Evolutionary conservation across 2,329 filamentous ascomycete genomes (phyloP).

Genomic region (Pyricularia sp.): DNA sequence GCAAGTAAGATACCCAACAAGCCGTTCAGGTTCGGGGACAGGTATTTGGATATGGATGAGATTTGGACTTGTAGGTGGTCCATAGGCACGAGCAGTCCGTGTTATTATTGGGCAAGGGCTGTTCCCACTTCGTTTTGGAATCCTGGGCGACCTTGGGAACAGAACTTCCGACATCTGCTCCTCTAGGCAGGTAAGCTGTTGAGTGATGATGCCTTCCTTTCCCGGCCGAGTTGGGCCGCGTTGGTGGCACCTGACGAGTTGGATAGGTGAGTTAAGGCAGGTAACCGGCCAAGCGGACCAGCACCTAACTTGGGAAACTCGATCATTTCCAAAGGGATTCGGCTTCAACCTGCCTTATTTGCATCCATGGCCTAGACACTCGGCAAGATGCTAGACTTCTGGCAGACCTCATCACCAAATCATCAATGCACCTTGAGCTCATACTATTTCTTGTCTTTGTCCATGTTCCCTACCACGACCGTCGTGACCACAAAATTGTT

Average conservation of each 20-base stretch:
- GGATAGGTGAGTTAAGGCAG: background rate
- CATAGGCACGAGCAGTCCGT: background rate
- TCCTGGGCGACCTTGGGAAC: no score
- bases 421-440: background rate
- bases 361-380: background rate
- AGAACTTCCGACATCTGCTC: background rate
- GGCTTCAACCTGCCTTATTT: background rate
- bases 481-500: background rate
- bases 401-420: background rate
- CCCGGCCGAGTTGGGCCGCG: background rate
- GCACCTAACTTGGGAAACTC: background rate
- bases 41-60: background rate
- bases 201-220: constrained; percentile 1
- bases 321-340: background rate
- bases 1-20: background rate
- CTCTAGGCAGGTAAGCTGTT: background rate
- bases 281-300: background rate
- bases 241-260: background rate
- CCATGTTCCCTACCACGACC: background rate
- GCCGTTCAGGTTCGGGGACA: background rate
- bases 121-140: no score
- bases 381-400: background rate
- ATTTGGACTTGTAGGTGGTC: background rate
- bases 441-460: constrained; percentile 3
- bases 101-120: no score